Evolutionary conservation across 495 filamentous ascomycete species (phyloP).

Genomic region (Neurospora sp.): DNA sequence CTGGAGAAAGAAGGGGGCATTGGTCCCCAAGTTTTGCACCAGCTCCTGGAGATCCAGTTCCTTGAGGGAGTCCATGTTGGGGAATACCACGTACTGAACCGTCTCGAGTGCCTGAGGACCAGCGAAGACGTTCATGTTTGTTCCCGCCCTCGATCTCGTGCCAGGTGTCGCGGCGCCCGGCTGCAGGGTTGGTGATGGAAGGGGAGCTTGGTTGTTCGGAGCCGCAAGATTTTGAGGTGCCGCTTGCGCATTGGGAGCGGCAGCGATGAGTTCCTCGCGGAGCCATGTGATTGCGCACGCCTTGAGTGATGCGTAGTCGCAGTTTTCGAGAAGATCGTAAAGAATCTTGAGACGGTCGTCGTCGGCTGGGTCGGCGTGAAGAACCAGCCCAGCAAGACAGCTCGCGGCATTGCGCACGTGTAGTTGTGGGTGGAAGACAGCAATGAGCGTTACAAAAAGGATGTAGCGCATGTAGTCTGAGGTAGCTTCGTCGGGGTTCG

Average conservation of each 20-base stretch:
- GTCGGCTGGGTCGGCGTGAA: slow-evolving; percentile 69
- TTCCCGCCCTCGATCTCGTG: slow-evolving; percentile 15
- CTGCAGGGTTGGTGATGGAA: background rate
- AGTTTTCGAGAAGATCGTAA: slow-evolving; percentile 69
- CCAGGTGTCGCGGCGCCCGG: slow-evolving; percentile 7
- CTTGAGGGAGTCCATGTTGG: slow-evolving; percentile 21
- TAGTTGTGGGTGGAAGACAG: slow-evolving; percentile 58
- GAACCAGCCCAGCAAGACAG: slow-evolving; percentile 56
- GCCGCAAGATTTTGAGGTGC: slow-evolving; percentile 2
- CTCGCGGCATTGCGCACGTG: slow-evolving; percentile 64
- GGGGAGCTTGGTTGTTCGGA: background rate
- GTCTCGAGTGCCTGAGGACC: slow-evolving; percentile 38
- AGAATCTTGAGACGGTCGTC: slow-evolving; percentile 65
- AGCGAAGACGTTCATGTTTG: slow-evolving; percentile 45
- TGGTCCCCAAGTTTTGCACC: slow-evolving; percentile 25
- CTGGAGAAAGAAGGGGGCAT: slow-evolving; percentile 35
- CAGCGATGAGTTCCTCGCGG: slow-evolving; percentile 66
- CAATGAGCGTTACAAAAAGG: slow-evolving; percentile 53
- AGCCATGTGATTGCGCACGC: slow-evolving; percentile 79
- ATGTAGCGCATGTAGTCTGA: slow-evolving; percentile 44
- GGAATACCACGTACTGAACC: slow-evolving; percentile 37
- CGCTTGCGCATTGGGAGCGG: slow-evolving; percentile 13
- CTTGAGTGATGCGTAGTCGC: slow-evolving; percentile 65
- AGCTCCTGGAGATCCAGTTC: slow-evolving; percentile 17
- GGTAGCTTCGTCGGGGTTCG: slow-evolving; percentile 13